Conservation (phyloP, 116 monocot species). For the Zostera marina region DNA sequence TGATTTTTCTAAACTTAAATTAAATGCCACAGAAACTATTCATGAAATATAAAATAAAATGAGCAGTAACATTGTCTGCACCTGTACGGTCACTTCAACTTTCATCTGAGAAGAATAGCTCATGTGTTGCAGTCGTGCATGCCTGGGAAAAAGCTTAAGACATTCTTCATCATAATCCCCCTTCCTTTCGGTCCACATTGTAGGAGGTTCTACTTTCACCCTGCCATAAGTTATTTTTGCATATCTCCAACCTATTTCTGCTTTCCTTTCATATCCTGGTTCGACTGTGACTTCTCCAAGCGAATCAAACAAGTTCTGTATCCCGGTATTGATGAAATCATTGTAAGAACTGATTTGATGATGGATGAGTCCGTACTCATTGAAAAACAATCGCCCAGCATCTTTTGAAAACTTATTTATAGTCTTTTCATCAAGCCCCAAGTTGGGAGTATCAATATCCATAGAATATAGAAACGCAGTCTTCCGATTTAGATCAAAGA, state of each 20-base stretch:
- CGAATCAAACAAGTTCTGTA: slow-evolving; percentile 70
- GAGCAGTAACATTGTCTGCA: slow-evolving; percentile 2
- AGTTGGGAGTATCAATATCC: slow-evolving; percentile 2
- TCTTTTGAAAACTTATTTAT: slow-evolving; percentile 40
- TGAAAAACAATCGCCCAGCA: slow-evolving; percentile 47
- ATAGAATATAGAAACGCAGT: too few relatives aligned
- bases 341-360: slow-evolving; percentile 91
- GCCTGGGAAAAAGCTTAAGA: slow-evolving; percentile 51
- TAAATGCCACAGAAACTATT: not conserved
- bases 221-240: slow-evolving; percentile 63
- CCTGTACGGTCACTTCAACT: slow-evolving; percentile 72
- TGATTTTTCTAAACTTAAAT: not conserved
- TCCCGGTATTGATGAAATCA: slow-evolving; percentile 51
- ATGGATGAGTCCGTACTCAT: slow-evolving; percentile 59
- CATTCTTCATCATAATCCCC: slow-evolving; percentile 24
- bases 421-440: not conserved
- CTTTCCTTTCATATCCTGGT: slow-evolving; percentile 68
- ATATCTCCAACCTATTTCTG: slow-evolving; percentile 36
- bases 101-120: slow-evolving; percentile 61
- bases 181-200: slow-evolving; percentile 33
- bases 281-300: slow-evolving; percentile 59
- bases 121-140: slow-evolving; percentile 89
- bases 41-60: not conserved
- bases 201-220: slow-evolving; percentile 47
- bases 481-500: too few relatives aligned